Percentiles rank a stretch among this genome's conserved stretches.
These are phyloP conservation scores for Eutrema yunnanense DNA, from an alignment of 345 rosid species.

Conservation along the genomic window DNA sequence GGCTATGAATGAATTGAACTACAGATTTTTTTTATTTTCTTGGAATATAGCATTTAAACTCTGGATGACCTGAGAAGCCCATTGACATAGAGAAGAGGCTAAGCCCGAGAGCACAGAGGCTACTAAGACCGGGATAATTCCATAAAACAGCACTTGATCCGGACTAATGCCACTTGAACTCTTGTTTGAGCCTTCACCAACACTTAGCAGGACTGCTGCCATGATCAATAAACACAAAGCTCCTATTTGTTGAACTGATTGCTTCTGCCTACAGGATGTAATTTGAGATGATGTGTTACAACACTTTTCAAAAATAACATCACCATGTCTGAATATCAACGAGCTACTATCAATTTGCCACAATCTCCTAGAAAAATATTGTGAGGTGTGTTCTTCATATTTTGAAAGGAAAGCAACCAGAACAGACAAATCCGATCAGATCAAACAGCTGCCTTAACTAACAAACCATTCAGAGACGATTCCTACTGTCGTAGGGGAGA, in stretches of 20 bases:
- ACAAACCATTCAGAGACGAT: neutral
- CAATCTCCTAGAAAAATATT: neutral
- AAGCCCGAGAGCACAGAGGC: conserved; percentile 97
- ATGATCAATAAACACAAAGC: conserved; percentile 78
- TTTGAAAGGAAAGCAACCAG: neutral
- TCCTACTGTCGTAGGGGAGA: neutral
- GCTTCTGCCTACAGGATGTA: conserved; percentile 67
- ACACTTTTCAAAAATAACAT: neutral
- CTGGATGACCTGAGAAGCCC: conserved; percentile 83
- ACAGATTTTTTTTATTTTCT: neutral
- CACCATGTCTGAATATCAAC: neutral
- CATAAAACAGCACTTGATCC: conserved; percentile 70
- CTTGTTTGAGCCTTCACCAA: conserved; percentile 93
- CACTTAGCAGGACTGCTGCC: conserved; percentile 88
- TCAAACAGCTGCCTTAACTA: neutral
- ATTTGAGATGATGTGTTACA: neutral
- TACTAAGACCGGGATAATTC: conserved; percentile 85
- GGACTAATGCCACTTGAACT: conserved; percentile 43
- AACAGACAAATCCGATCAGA: neutral
- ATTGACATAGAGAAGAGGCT: conserved; percentile 91
- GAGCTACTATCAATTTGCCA: neutral
- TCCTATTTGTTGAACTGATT: conserved; percentile 82
- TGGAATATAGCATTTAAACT: neutral
- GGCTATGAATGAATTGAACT: neutral
- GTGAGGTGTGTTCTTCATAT: neutral